Percentiles rank a stretch among this genome's conserved stretches.
Conservation (phyloP, 257 asterid genomes). For the Fraxinus cuspidata region DNA sequence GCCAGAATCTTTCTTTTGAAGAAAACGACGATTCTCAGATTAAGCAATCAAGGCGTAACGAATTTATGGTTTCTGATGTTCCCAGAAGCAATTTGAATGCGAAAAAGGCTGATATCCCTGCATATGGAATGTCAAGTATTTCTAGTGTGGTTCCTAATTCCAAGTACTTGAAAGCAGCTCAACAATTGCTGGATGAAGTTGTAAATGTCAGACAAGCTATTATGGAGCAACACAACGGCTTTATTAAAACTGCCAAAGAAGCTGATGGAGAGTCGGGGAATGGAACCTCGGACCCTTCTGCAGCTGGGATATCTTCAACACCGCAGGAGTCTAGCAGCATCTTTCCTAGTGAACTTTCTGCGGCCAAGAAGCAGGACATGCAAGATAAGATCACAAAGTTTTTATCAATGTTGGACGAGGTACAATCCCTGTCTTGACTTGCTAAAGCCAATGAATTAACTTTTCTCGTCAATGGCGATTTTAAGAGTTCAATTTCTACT, state of each 20-base stretch:
- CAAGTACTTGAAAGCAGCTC: slow-evolving; percentile 78
- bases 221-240: slow-evolving; percentile 46
- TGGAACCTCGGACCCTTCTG: slow-evolving; percentile 47
- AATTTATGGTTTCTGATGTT: too few relatives aligned
- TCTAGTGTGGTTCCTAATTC: slow-evolving; percentile 54
- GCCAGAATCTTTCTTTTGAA: slow-evolving; percentile 41
- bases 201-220: slow-evolving; percentile 69
- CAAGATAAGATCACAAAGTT: slow-evolving; percentile 72
- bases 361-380: slow-evolving; percentile 72
- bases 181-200: slow-evolving; percentile 74
- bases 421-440: slow-evolving; percentile 21
- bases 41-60: slow-evolving; percentile 39
- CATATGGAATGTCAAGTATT: slow-evolving; percentile 47
- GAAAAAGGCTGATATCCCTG: slow-evolving; percentile 17
- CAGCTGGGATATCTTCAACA: neutral
- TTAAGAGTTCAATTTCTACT: too few relatives aligned
- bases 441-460: too few relatives aligned
- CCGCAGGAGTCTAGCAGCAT: slow-evolving; percentile 33
- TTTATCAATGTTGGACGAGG: slow-evolving; percentile 85
- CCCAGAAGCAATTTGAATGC: too few relatives aligned
- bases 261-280: slow-evolving; percentile 40
- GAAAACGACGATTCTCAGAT: slow-evolving; percentile 41
- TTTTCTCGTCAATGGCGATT: too few relatives aligned
- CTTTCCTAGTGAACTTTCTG: slow-evolving; percentile 46
- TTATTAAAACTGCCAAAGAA: slow-evolving; percentile 40